Conservation (phyloP, 164 flowering plant species). For the Hamamelis virginiana region DNA sequence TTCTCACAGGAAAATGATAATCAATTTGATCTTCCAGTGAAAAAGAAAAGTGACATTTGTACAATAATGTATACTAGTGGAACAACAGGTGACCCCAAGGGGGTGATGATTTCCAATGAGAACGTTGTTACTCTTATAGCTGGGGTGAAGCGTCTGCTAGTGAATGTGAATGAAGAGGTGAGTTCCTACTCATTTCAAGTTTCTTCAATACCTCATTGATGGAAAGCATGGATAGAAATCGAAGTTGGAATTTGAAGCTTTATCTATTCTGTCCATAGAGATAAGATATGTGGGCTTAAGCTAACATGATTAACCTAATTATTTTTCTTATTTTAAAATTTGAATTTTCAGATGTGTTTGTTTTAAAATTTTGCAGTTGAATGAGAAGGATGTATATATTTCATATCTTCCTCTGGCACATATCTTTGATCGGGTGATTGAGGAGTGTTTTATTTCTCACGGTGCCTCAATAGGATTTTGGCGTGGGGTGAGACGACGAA, state of each 20-base stretch:
- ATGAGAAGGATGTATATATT: constrained; percentile 64
- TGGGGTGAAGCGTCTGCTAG: constrained; percentile 61
- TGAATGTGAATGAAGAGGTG: constrained; percentile 65
- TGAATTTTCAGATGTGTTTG: neutral
- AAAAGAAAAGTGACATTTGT: constrained; percentile 69
- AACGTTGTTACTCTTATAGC: constrained; percentile 71
- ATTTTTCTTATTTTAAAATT: neutral
- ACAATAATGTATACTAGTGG: constrained; percentile 99
- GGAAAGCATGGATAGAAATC: neutral
- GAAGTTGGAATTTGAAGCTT: neutral
- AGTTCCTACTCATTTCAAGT: constrained; percentile 18
- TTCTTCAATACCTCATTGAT: neutral
- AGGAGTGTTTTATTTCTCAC: constrained; percentile 63
- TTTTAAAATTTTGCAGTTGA: constrained; percentile 47
- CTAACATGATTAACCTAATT: neutral
- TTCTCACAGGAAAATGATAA: constrained; percentile 69
- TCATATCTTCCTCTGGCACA: constrained; percentile 97
- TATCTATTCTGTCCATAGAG: too few species aligned
- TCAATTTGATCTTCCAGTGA: constrained; percentile 63
- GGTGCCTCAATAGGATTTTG: constrained; percentile 98
- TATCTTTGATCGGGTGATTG: constrained; percentile 89
- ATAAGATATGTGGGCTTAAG: neutral
- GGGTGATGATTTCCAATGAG: constrained; percentile 81
- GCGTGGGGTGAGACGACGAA: constrained; percentile 78
- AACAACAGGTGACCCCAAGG: constrained; percentile 98